Base-by-base conservation (phyloP, 2,329 filamentous ascomycete species). In the Chaetoscypha palmicola region DNA sequence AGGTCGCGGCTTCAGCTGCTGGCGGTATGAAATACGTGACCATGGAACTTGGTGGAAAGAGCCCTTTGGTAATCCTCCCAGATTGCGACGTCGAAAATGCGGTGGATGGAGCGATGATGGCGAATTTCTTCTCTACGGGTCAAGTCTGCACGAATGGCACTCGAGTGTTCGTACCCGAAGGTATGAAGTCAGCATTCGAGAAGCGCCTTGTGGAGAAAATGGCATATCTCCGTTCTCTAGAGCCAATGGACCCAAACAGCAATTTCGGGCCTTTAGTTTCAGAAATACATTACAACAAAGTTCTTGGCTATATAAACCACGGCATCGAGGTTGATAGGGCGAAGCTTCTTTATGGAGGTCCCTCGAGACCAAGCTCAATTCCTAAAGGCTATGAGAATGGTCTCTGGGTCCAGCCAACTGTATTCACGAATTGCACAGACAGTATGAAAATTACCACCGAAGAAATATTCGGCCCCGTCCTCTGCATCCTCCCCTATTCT, bases 91-190 rank as follows among this genome's bases (percentile, higher is more conserved):
- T 91, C 16, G 81, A 86, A 35, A 77, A 79, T 57, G 89, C 89
- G n/a, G 89, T 87, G 24, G 83, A 94, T 58, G 84, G 86, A 22
- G 88, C 87, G 51, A 90, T 94, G 83, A 87, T 94, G 72, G 89
- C 88, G 56, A 94, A 94, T 65, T 94, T 94, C 68, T 94, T 86
- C 72, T 89, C 83, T 53, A 86, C 85, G 0, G 89, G 89, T 22
- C 89, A 95, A 65, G 88, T 94, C 39, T 95, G 89, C 73, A 94
- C 89, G 39, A 94, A 94, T 62, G 89, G 89, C 38, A 94, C 89
- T 1, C 75, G 89, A 9, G 88, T 94, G 24, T 94, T 94, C 62
- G 74, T 95, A 2, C 87, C 84, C 0, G 67, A 72, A 24, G 61
- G 66, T 28, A 72, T 88, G 63, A 80, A 89, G 60, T 45, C 66